Evolutionary conservation across 768 basidiomycete species (phyloP).

Genomic region (Leccinum aurantiacum): DNA sequence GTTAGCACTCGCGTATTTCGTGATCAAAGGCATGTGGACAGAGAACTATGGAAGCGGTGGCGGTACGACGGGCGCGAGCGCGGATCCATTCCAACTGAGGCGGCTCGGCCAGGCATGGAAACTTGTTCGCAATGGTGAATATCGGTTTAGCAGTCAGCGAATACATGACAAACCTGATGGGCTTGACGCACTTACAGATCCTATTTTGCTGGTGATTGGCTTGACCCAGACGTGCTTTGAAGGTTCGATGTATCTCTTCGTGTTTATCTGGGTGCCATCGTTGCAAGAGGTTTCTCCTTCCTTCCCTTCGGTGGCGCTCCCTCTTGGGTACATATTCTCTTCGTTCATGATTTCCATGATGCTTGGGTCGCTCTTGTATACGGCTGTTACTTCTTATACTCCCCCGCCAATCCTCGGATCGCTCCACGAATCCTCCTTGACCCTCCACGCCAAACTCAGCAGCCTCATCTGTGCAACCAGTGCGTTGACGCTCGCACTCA

Average conservation of each 20-base stretch:
- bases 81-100: conserved; percentile 50
- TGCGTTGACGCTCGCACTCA: conserved; percentile 53
- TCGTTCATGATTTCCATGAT: conserved; percentile 83
- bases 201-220: conserved; percentile 60
- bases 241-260: conserved; percentile 84
- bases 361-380: conserved; percentile 73
- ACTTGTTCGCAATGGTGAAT: conserved; percentile 52
- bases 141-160: not conserved
- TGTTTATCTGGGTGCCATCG: conserved; percentile 79
- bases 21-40: conserved; percentile 58
- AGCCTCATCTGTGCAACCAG: conserved; percentile 60
- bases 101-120: conserved; percentile 56
- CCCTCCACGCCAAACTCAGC: conserved; percentile 66
- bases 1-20: conserved; percentile 52
- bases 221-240: conserved; percentile 80
- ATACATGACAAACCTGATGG: not conserved
- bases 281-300: conserved; percentile 59
- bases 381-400: conserved; percentile 42
- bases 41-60: conserved; percentile 67
- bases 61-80: conserved; percentile 15
- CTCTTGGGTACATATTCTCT: conserved; percentile 79
- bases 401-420: conserved; percentile 23
- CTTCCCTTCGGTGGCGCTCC: conserved; percentile 43
- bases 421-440: conserved; percentile 41
- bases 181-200: conserved; percentile 42